Evolutionary conservation across 352 stramenopile genomes (phyloP).

Genomic region (Phytophthora palmivora): DNA sequence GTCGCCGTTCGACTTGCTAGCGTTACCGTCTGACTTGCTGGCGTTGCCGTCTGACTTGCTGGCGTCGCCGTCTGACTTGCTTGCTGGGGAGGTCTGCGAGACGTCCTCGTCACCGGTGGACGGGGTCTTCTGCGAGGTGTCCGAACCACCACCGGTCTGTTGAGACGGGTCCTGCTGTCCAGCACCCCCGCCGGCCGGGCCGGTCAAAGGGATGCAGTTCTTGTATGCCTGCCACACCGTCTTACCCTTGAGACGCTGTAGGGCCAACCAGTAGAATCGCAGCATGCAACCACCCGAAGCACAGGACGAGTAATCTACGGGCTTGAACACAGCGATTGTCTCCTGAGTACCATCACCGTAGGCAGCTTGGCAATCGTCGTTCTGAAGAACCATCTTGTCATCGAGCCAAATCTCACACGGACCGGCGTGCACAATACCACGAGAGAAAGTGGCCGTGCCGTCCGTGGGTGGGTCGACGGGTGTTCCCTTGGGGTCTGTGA

Average conservation of each 20-base stretch:
- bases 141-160: too few relatives aligned
- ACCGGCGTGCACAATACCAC: conserved; percentile 37
- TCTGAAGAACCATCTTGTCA: conserved; percentile 40
- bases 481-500: conserved; percentile 27
- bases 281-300: conserved; percentile 35
- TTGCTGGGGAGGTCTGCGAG: neutral
- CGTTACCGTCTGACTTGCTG: too few relatives aligned
- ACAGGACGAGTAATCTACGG: conserved; percentile 51
- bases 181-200: conserved; percentile 25
- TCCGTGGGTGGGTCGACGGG: conserved; percentile 30
- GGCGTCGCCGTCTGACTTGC: too few relatives aligned
- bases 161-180: conserved; percentile 16
- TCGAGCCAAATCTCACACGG: conserved; percentile 55
- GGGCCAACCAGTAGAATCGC: conserved; percentile 40
- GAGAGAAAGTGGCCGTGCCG: conserved; percentile 35
- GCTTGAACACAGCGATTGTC: conserved; percentile 32
- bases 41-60: too few relatives aligned
- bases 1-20: too few relatives aligned
- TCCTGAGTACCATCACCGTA: conserved; percentile 36
- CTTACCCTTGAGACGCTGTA: conserved; percentile 37
- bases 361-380: conserved; percentile 46
- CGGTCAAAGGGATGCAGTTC: conserved; percentile 41
- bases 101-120: too few relatives aligned
- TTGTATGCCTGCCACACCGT: conserved; percentile 45
- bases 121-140: conserved; percentile 7